Base-by-base conservation (phyloP, 1,139 yeast species). In the Yamadazyma siamensis region DNA sequence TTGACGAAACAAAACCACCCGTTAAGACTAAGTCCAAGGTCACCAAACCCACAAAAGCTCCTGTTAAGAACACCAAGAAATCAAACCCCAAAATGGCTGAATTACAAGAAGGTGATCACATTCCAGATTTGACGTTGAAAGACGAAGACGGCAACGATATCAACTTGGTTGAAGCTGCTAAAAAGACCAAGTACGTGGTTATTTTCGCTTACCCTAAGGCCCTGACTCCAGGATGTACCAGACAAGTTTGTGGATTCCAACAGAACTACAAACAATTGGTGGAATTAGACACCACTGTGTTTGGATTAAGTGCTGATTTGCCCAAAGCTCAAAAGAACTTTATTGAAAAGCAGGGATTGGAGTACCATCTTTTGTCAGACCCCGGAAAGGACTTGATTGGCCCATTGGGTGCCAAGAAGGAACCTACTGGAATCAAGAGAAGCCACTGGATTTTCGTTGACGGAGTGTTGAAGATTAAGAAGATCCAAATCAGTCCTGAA, bases 171-270 rank as follows among this genome's bases (percentile, higher is more conserved):
- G 65, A 73, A 12, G 61, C 71, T 12, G 76, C 80, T 6, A 45
- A 57, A 13, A 56, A 67, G 9, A 59, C 75, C 26, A 71, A 71
- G 36, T 67, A 74, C 29, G 60, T 81, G 46, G 71, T 85, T 30
- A 72, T 83, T 25, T 83, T 83, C 54, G 70, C 95, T 11, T 91
- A 88, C 52, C 97, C 98, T 32, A 83, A 74, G 50, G 98, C 97
- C 0, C 79, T 83, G 21, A 91, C 98, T 0, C 96, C 96, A 1
- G 97, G 97, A 2, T 89, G 97, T 58, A 88, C 94, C 1, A 74
- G 88, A 49, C 98, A 91, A 61, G 96, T 88, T 2, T 75, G 85
- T 56, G 96, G 96, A 0, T 91, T 84, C 56, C 79, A 91, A 47
- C 80, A 75, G 44, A 75, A 75, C 45, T 79, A 63, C 51, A 65